phyloP scores from a whole-genome alignment of 2,329 filamentous ascomycete genomes.

The Botrytis medusae region DNA sequence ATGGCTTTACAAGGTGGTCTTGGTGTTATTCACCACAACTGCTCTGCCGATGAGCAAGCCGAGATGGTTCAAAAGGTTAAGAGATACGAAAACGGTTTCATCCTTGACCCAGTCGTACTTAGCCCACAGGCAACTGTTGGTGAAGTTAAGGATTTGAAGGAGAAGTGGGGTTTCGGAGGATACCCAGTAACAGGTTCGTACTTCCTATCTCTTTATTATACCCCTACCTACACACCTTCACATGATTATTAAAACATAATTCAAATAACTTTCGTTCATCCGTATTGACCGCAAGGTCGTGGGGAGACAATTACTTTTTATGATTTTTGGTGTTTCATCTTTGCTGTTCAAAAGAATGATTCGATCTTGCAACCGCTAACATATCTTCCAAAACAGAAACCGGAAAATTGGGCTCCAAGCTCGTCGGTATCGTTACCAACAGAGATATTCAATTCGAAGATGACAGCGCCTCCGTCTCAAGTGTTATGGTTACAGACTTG shows the following conservation, averaged over 20 bases:
- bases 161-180: slow-evolving; percentile 97
- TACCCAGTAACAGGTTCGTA: slow-evolving; percentile 96
- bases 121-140: slow-evolving; percentile 82
- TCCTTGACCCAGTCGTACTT: slow-evolving; percentile 91
- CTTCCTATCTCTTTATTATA: slow-evolving; percentile 18
- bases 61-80: slow-evolving; percentile 99
- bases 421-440: slow-evolving; percentile 96
- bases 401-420: slow-evolving; percentile 90
- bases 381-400: slow-evolving; percentile 59
- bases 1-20: slow-evolving; percentile 86
- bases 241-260: slow-evolving; percentile 76
- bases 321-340: slow-evolving; percentile 39
- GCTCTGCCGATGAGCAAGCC: slow-evolving; percentile 93
- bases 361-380: slow-evolving; percentile 42
- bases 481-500: slow-evolving; percentile 94
- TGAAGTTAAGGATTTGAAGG: slow-evolving; percentile 88
- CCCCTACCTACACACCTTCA: slow-evolving; percentile 39
- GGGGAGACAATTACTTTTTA: slow-evolving; percentile 66
- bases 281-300: slow-evolving; percentile 86
- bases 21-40: slow-evolving; percentile 99
- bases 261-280: slow-evolving; percentile 99
- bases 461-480: slow-evolving; percentile 68
- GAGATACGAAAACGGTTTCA: slow-evolving; percentile 99
- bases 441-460: slow-evolving; percentile 97
- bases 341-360: slow-evolving; percentile 20